Conservation (phyloP, 345 rosid genomes). For the Citrus cavaleriei region DNA sequence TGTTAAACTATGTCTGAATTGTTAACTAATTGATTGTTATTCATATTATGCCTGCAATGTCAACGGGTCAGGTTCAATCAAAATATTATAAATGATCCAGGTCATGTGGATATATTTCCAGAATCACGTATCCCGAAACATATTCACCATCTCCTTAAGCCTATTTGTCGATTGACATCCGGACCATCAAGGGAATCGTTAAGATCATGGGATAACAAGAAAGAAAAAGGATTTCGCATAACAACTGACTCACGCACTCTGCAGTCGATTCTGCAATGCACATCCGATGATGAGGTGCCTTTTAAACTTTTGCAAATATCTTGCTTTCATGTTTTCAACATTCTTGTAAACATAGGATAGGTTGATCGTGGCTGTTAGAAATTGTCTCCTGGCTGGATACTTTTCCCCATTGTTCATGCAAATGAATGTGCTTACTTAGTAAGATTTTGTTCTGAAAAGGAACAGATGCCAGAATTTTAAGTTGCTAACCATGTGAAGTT, state of each 20-base stretch:
- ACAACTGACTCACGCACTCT: conserved; percentile 59
- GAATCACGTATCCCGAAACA: conserved; percentile 66
- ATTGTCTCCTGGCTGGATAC: neutral
- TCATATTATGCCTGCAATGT: conserved; percentile 3
- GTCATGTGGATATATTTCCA: conserved; percentile 83
- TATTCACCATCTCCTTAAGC: conserved; percentile 57
- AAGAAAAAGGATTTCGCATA: conserved; percentile 65
- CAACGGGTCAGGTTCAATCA: conserved; percentile 59
- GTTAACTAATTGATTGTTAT: conserved; percentile 12
- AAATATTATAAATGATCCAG: conserved; percentile 72
- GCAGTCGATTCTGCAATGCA: conserved; percentile 66
- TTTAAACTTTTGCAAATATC: conserved; percentile 7
- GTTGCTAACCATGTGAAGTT: neutral
- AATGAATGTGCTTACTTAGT: neutral
- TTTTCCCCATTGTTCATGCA: neutral
- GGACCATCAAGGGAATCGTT: conserved; percentile 30
- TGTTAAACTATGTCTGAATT: neutral
- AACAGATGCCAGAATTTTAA: conserved; percentile 6
- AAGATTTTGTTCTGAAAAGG: neutral
- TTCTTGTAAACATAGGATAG: conserved; percentile 4
- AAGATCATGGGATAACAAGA: conserved; percentile 30
- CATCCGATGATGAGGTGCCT: conserved; percentile 78
- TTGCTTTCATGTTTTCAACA: neutral
- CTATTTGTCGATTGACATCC: conserved; percentile 39
- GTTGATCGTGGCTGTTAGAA: conserved; percentile 3